phyloP scores from a whole-genome alignment of 2,329 filamentous ascomycete genomes.

The Ophiocordyceps sinensis region DNA sequence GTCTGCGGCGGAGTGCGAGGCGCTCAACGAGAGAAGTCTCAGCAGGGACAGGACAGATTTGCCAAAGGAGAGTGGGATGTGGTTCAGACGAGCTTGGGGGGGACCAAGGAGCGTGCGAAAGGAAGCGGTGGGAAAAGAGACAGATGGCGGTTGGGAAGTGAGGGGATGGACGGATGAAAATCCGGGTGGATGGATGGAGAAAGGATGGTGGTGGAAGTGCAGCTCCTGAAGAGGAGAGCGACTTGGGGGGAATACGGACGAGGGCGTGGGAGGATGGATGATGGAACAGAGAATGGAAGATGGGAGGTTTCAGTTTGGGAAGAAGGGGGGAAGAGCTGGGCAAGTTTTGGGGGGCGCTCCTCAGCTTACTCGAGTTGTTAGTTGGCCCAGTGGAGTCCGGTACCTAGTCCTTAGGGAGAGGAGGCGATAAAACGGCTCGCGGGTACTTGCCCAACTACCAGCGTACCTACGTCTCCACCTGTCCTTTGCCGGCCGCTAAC shows the following conservation, averaged over 20 bases:
- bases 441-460: too few relatives aligned
- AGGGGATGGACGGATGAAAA: constrained; percentile 17
- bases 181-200: background rate
- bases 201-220: constrained; percentile 11
- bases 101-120: constrained; percentile 24
- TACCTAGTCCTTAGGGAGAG: too few relatives aligned
- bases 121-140: constrained; percentile 17
- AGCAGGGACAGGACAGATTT: constrained; percentile 5
- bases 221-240: constrained; percentile 13
- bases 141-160: constrained; percentile 22
- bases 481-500: too few relatives aligned
- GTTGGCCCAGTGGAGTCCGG: too few relatives aligned
- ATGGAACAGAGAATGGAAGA: constrained; percentile 3
- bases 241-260: constrained; percentile 9
- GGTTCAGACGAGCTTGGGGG: constrained; percentile 8
- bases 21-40: background rate
- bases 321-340: background rate
- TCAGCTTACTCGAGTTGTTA: too few relatives aligned
- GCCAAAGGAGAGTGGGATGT: background rate
- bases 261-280: constrained; percentile 5
- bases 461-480: too few relatives aligned
- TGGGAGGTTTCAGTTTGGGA: constrained; percentile 1
- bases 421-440: too few relatives aligned
- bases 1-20: constrained; percentile 1
- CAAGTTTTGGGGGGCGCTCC: background rate